Evolutionary conservation across 495 filamentous ascomycete species (phyloP).

Genomic region (Penicillium longicatenatum): DNA sequence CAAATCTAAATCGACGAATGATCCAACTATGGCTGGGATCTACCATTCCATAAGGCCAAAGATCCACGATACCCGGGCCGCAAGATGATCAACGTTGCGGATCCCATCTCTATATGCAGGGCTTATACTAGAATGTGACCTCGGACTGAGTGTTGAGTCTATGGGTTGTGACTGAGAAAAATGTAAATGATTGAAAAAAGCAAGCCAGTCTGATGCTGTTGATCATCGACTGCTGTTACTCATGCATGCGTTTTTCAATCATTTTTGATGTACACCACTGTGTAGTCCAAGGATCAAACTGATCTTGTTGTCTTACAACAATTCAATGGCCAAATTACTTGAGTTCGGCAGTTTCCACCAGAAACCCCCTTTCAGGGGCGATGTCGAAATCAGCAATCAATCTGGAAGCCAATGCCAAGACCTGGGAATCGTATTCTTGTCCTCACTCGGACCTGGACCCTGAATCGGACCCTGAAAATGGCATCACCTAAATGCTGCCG

Average conservation of each 20-base stretch:
- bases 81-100: neutral
- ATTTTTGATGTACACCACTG: too few relatives aligned
- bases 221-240: too few relatives aligned
- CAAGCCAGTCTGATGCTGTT: too few relatives aligned
- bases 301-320: too few relatives aligned
- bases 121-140: too few relatives aligned
- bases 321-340: too few relatives aligned
- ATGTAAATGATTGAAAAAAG: too few relatives aligned
- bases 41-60: neutral
- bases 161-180: too few relatives aligned
- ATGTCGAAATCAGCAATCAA: constrained; percentile 28
- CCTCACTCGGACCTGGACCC: constrained; percentile 6
- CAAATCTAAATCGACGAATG: neutral
- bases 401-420: constrained; percentile 22
- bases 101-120: neutral
- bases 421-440: constrained; percentile 21
- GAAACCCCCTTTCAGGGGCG: constrained; percentile 9
- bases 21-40: neutral
- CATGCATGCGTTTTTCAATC: too few relatives aligned
- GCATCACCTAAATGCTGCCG: neutral
- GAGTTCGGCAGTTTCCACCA: too few relatives aligned
- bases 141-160: too few relatives aligned
- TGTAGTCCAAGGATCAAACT: too few relatives aligned
- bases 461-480: neutral
- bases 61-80: neutral